These are phyloP conservation scores for Fusarium newnesense DNA, from an alignment of 2,329 filamentous ascomycete species.

Conservation along the genomic window DNA sequence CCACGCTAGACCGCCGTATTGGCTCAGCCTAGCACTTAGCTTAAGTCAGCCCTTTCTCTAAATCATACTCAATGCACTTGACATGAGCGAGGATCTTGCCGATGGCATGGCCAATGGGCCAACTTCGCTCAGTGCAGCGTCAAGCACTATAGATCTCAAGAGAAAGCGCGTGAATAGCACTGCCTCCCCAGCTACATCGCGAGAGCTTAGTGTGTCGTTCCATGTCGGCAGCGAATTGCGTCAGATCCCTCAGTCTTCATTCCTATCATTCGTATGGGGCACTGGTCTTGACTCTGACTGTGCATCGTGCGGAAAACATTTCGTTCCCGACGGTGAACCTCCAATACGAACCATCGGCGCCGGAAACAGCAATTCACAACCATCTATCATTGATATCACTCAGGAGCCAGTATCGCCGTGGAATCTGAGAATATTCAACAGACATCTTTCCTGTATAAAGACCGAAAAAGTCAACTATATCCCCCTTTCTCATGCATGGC, in stretches of 20 bases:
- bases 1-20: too few species aligned
- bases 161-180: neutral
- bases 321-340: neutral
- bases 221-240: neutral
- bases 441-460: neutral
- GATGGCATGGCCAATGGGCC: neutral
- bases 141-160: neutral
- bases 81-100: neutral
- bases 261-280: neutral
- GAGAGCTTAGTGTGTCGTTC: neutral
- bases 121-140: accelerated
- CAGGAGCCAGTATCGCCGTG: neutral
- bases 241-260: neutral
- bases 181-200: neutral
- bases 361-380: neutral
- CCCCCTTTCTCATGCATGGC: neutral
- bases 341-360: neutral
- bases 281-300: neutral
- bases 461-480: neutral
- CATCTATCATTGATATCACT: neutral
- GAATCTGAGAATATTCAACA: neutral
- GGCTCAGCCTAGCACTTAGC: neutral
- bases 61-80: neutral
- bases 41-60: neutral
- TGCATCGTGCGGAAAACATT: neutral